A percentile compares a stretch with the other conserved stretches of the same genome.
Conservation (phyloP, 2,329 filamentous ascomycete species). For the Ophiosphaerella narmari region DNA sequence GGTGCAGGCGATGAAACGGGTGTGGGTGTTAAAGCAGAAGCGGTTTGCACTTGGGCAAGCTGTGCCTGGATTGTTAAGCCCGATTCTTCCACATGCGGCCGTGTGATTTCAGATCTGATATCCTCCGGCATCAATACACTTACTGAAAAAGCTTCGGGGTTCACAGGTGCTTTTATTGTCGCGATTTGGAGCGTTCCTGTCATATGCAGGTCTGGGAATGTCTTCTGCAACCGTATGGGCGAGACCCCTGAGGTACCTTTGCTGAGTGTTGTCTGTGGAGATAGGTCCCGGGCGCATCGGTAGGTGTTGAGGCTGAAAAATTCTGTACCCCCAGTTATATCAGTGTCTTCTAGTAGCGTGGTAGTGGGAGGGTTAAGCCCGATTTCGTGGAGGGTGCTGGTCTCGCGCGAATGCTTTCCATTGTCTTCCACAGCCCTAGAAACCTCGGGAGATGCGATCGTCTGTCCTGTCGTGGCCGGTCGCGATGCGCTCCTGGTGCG, state of each 20-base stretch:
- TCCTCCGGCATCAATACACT: constrained; percentile 5
- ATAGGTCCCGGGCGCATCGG: constrained; percentile 12
- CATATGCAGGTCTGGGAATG: constrained; percentile 4
- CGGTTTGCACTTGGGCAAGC: background rate
- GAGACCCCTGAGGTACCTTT: constrained; percentile 21
- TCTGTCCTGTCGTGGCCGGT: background rate
- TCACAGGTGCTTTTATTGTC: constrained; percentile 17
- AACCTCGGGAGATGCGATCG: constrained; percentile 18
- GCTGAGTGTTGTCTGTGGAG: constrained; percentile 10
- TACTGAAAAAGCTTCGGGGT: constrained; percentile 1
- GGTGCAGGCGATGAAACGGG: background rate
- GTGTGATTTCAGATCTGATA: constrained; percentile 10
- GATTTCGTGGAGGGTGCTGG: constrained; percentile 14
- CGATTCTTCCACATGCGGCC: too few relatives aligned
- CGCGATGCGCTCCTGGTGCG: background rate
- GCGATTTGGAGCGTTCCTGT: constrained; percentile 18
- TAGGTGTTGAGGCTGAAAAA: constrained; percentile 24
- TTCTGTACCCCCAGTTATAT: constrained; percentile 13
- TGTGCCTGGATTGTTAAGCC: background rate
- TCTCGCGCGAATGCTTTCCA: constrained; percentile 4
- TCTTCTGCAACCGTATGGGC: constrained; percentile 21
- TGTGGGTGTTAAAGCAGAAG: background rate
- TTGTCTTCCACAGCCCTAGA: constrained; percentile 16
- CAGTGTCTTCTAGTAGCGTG: constrained; percentile 13
- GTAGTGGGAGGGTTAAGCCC: constrained; percentile 23